Base-by-base conservation (phyloP, 2,329 filamentous ascomycete genomes). In the Nigrospora sphaerica region DNA sequence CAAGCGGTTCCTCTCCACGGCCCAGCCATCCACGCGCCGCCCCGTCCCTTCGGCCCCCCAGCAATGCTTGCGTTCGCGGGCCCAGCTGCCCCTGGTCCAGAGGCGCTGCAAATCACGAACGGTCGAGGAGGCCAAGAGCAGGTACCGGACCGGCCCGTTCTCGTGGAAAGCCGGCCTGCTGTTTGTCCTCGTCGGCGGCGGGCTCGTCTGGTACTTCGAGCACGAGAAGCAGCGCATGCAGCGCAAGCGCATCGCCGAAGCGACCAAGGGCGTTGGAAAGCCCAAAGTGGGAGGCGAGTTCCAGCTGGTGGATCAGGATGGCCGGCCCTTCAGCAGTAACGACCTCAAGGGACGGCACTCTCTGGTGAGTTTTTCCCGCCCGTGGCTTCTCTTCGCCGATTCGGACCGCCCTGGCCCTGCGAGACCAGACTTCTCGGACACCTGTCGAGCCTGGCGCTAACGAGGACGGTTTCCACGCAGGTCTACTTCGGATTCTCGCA, bases 401-500 rank as follows among this genome's bases (percentile, higher is more conserved):
- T 9, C 23, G 19, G 19, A 23, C 19, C 19, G 19, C 19, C 19
- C 19, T 4, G 19, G 19, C 19, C 19, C 6, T 6, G 19, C 19
- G 19, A 23, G 19, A 6, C 19, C 19, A 23, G 19, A 23, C 7
- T 5, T 28, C 23, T 28, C 23, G 23, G 23, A 28, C 23, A 28
- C 23, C 23, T 28, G 23, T 28, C 7, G 7, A 10, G 7, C 4
- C 23, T 10, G 23, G 23, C 23, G 23, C 23, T 28, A 28, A 28
- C 23, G 23, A 28, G 23, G 23, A 28, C 5, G 5, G 4, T 41
- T 39, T 43, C 3, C 7, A n/a, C 23, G 49, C 54, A 93, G 88
- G 83, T 97, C 34, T 98, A 98, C 72, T 98, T 98, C 64, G 93
- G 93, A 60, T 98, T 98, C 77, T 92, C 89, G 10, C 91, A 96